Evolutionary conservation across 352 stramenopile genomes (phyloP).

Genomic region (Phytophthora podocarpi): DNA sequence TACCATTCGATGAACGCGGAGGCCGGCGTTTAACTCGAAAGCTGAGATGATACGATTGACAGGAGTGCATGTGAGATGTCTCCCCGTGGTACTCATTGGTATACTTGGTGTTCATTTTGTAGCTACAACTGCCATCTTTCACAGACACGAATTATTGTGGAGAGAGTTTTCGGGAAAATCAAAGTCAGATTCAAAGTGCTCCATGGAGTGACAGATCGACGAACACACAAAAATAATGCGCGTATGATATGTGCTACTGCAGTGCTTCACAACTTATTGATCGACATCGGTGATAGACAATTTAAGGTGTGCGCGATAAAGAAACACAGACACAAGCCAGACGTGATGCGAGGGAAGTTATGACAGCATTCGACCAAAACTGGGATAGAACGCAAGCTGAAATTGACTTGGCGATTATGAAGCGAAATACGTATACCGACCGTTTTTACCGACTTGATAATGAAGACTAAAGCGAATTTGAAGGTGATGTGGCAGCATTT

Average conservation of each 20-base stretch:
- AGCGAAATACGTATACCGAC: not conserved
- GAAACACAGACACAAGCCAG: not conserved
- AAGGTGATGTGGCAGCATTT: no score
- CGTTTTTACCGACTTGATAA: not conserved
- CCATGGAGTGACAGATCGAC: not conserved
- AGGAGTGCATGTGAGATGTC: no score
- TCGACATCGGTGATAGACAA: not conserved
- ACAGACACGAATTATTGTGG: not conserved
- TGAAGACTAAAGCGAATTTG: not conserved
- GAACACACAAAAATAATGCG: not conserved
- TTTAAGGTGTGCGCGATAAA: not conserved
- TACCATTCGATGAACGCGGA: not conserved
- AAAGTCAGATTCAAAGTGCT: not conserved
- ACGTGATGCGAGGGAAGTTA: not conserved
- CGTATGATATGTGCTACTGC: not conserved
- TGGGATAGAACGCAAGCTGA: not conserved
- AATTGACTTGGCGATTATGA: not conserved
- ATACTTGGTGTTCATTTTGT: not conserved
- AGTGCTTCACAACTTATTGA: not conserved
- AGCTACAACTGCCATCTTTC: not conserved
- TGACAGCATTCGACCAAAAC: not conserved
- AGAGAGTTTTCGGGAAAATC: not conserved
- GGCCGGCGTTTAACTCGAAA: not conserved
- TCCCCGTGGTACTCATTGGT: no score
- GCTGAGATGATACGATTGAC: no score